A percentile compares a stretch with the other conserved stretches of the same genome.
Conservation (phyloP, 148 eudicot genomes). For the Cornus suecica region DNA sequence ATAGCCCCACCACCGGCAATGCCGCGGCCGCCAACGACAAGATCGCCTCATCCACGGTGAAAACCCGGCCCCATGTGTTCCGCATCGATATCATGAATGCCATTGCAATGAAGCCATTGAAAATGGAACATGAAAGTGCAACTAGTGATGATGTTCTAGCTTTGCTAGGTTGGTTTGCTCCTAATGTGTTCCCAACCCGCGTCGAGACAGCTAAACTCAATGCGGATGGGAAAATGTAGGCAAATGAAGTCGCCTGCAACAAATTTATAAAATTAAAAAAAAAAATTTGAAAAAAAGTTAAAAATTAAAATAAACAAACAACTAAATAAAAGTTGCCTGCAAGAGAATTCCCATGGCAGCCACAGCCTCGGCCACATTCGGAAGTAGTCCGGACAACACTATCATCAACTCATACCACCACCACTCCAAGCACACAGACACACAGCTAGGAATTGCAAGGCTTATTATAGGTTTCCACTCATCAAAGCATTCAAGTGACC, state of each 20-base stretch:
- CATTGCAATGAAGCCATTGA: conserved; percentile 42
- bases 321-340: conserved; percentile 28
- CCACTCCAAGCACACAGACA: conserved; percentile 70
- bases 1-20: conserved; percentile 49
- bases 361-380: conserved; percentile 42
- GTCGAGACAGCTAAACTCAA: conserved; percentile 47
- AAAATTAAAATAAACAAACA: too few relatives aligned
- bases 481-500: conserved; percentile 35
- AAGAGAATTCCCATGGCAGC: conserved; percentile 64
- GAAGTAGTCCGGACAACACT: conserved; percentile 40
- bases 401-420: conserved; percentile 86
- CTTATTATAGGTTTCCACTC: conserved; percentile 41
- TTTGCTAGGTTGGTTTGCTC: conserved; percentile 35
- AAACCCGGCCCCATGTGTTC: conserved; percentile 47
- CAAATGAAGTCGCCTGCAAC: conserved; percentile 44
- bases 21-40: conserved; percentile 37
- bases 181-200: conserved; percentile 54
- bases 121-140: conserved; percentile 34
- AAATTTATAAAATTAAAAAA: too few relatives aligned
- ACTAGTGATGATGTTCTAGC: conserved; percentile 34
- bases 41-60: conserved; percentile 36
- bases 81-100: conserved; percentile 32
- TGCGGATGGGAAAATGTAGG: conserved; percentile 52
- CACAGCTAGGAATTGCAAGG: conserved; percentile 54
- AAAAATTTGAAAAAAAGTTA: too few relatives aligned